Percentiles rank a stretch among this genome's conserved stretches.
Evolutionary conservation across 192 early-diverging fungal genomes (phyloP).

Genomic region (Coemansia sp.): DNA sequence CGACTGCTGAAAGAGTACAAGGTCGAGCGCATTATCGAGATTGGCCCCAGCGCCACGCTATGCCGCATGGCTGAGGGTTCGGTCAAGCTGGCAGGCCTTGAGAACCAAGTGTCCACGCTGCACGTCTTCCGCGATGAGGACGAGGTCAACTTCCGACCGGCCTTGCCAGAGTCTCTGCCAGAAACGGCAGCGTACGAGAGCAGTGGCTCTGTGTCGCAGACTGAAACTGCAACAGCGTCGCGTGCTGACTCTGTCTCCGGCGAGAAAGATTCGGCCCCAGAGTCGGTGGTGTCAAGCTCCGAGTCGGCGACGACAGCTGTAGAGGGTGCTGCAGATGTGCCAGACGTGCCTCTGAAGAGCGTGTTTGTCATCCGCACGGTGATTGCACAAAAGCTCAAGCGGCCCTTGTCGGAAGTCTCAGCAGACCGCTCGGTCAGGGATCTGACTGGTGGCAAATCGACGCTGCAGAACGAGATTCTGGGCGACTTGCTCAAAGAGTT

Average conservation of each 20-base stretch:
- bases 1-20: conserved; percentile 75
- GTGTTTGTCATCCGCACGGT: conserved; percentile 77
- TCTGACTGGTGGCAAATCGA: conserved; percentile 92
- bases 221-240: background rate
- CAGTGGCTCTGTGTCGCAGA: background rate
- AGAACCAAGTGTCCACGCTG: conserved; percentile 21
- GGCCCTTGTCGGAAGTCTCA: conserved; percentile 71
- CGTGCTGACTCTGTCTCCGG: background rate
- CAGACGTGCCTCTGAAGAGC: conserved; percentile 78
- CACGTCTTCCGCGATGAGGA: conserved; percentile 32
- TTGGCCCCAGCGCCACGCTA: conserved; percentile 88
- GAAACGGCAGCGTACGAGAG: background rate
- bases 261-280: background rate
- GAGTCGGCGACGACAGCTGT: background rate
- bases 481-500: conserved; percentile 95
- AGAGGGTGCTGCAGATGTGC: conserved; percentile 27
- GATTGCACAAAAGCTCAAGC: conserved; percentile 91
- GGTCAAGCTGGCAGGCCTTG: conserved; percentile 62
- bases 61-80: conserved; percentile 89
- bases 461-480: conserved; percentile 95
- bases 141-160: conserved; percentile 19
- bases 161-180: background rate
- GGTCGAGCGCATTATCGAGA: conserved; percentile 83
- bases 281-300: conserved; percentile 1
- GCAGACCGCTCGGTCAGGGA: conserved; percentile 65